Conservation (phyloP, 192 early-diverging fungal genomes). For the Chytriomyces confervae region DNA sequence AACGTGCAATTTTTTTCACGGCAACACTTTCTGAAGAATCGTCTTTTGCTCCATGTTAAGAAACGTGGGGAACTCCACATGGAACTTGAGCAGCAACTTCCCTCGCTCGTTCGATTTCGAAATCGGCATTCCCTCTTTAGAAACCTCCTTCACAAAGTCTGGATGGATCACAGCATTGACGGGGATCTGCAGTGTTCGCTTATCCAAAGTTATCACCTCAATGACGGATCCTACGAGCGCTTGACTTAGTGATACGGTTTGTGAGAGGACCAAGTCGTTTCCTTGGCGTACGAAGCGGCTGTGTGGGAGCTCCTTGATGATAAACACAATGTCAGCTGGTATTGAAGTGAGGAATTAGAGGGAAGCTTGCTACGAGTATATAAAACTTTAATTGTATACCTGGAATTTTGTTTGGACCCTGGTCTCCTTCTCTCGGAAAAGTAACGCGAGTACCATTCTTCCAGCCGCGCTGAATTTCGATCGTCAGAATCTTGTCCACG, state of each 20-base stretch:
- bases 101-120: slow-evolving; percentile 46
- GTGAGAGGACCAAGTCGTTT: slow-evolving; percentile 51
- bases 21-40: slow-evolving; percentile 44
- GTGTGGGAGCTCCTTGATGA: slow-evolving; percentile 55
- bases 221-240: slow-evolving; percentile 54
- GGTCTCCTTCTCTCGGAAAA: slow-evolving; percentile 62
- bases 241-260: slow-evolving; percentile 50
- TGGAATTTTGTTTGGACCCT: slow-evolving; percentile 62
- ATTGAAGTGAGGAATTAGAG: neutral
- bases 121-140: slow-evolving; percentile 61
- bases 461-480: slow-evolving; percentile 55
- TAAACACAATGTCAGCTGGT: slow-evolving; percentile 19
- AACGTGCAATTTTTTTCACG: neutral
- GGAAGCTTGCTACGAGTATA: neutral
- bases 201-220: slow-evolving; percentile 58
- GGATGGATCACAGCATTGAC: slow-evolving; percentile 60
- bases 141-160: slow-evolving; percentile 52
- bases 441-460: slow-evolving; percentile 58
- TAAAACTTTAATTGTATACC: slow-evolving; percentile 20
- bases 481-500: slow-evolving; percentile 55
- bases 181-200: slow-evolving; percentile 56
- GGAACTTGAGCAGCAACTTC: slow-evolving; percentile 54
- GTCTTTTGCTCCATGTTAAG: slow-evolving; percentile 55
- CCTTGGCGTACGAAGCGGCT: slow-evolving; percentile 51
- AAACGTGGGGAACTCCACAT: slow-evolving; percentile 52